Conservation (phyloP, 768 basidiomycete genomes). For the Mycena vulgaris region DNA sequence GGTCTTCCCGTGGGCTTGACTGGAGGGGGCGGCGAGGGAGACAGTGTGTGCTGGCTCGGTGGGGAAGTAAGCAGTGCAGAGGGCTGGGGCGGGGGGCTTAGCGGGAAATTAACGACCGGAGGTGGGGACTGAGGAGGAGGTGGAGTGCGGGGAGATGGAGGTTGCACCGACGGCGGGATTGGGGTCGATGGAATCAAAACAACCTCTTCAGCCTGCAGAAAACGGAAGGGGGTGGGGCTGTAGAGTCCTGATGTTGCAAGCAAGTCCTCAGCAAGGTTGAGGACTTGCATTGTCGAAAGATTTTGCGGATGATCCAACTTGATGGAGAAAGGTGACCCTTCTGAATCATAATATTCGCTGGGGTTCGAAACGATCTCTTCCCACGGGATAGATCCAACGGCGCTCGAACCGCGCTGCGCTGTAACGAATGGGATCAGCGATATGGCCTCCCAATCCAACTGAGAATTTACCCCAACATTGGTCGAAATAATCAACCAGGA, state of each 20-base stretch:
- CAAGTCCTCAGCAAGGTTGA: background rate
- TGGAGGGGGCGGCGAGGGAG: too few relatives aligned
- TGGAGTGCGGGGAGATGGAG: background rate
- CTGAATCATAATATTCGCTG: background rate
- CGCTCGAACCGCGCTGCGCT: background rate
- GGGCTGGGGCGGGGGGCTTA: too few relatives aligned
- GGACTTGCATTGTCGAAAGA: conserved; percentile 4
- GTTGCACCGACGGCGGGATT: background rate
- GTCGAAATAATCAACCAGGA: conserved; percentile 12
- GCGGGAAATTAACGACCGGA: too few relatives aligned
- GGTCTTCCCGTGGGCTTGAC: too few relatives aligned
- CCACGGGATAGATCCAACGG: background rate
- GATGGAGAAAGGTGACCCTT: background rate
- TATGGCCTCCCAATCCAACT: background rate
- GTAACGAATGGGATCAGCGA: background rate
- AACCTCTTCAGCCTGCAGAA: background rate
- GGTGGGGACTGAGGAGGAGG: too few relatives aligned
- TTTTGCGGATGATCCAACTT: conserved; percentile 19
- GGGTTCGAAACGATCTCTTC: background rate
- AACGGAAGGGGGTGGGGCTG: background rate
- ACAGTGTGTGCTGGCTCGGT: too few relatives aligned
- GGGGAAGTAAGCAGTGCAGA: too few relatives aligned
- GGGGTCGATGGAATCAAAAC: conserved; percentile 8
- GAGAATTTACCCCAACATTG: conserved; percentile 15
- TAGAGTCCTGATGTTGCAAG: background rate